phyloP scores from a whole-genome alignment of 2,329 filamentous ascomycete genomes.

The Raffaelea albimanens region DNA sequence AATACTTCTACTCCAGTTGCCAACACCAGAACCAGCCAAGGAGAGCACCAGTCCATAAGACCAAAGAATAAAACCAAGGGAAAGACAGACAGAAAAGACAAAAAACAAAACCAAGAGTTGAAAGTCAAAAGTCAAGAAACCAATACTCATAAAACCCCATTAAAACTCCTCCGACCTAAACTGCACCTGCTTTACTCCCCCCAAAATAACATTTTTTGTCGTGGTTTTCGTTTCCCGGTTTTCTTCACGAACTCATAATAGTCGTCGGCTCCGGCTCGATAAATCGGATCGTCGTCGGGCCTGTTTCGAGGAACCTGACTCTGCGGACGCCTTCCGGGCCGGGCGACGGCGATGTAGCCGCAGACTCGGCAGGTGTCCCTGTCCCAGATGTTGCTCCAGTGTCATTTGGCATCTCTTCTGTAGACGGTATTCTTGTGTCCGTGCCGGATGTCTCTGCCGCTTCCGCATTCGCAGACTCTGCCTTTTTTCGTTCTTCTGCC shows the following conservation, averaged over 20 bases:
- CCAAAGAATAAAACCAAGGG: not conserved
- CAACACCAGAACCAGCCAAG: too few species aligned
- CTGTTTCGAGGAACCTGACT: slow-evolving; percentile 12
- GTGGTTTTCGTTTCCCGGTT: too few species aligned
- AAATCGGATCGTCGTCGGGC: slow-evolving; percentile 10
- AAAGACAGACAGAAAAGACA: not conserved
- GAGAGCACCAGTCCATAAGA: not conserved
- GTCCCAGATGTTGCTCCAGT: not conserved
- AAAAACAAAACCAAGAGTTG: slow-evolving; percentile 29
- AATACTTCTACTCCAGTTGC: too few species aligned
- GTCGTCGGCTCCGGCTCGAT: slow-evolving; percentile 10
- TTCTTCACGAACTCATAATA: slow-evolving; percentile 1
- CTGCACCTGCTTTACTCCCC: slow-evolving; percentile 26
- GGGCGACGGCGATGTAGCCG: not conserved
- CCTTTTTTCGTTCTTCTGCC: not conserved
- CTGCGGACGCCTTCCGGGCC: slow-evolving; percentile 1
- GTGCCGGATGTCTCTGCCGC: too few species aligned
- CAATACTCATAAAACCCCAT: not conserved
- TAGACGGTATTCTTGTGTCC: not conserved
- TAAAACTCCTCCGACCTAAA: slow-evolving; percentile 31
- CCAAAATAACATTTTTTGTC: too few species aligned
- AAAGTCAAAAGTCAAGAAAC: slow-evolving; percentile 41
- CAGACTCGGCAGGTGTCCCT: not conserved
- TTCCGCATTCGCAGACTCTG: not conserved
- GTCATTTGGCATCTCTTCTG: not conserved